A percentile compares a stretch with the other conserved stretches of the same genome.
These are phyloP conservation scores for Spinacia oleracea DNA, from an alignment of 179 eudicot genomes.

Conservation along the genomic window DNA sequence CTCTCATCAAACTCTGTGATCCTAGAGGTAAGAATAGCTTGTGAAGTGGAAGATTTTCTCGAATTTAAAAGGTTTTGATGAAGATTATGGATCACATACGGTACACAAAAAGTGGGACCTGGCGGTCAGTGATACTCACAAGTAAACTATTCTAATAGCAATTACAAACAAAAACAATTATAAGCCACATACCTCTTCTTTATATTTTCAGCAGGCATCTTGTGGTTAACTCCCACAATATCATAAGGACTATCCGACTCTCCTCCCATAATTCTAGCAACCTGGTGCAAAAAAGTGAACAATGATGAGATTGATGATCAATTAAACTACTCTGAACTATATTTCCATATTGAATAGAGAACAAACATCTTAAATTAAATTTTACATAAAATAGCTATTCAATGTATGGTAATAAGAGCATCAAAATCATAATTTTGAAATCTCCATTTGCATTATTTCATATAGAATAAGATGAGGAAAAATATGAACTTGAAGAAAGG, in stretches of 20 bases:
- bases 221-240: constrained; percentile 75
- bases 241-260: constrained; percentile 83
- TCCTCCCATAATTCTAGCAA: constrained; percentile 78
- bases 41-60: too few species aligned
- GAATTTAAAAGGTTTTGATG: too few species aligned
- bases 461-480: not conserved
- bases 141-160: constrained; percentile 5
- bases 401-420: not conserved
- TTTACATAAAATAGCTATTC: not conserved
- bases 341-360: too few species aligned
- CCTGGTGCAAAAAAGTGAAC: constrained; percentile 43
- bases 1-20: too few species aligned
- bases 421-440: not conserved
- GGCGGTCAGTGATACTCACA: not conserved
- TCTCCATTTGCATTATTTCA: not conserved
- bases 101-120: too few species aligned
- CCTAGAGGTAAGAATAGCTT: too few species aligned
- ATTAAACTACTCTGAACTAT: not conserved
- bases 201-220: constrained; percentile 71
- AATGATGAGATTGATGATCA: constrained; percentile 14
- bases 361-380: not conserved
- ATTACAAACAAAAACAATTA: not conserved
- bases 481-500: not conserved
- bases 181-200: constrained; percentile 64
- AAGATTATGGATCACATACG: too few species aligned